Evolutionary conservation across 1,139 yeast genomes (phyloP).

Genomic region (Hanseniaspora sp.): DNA sequence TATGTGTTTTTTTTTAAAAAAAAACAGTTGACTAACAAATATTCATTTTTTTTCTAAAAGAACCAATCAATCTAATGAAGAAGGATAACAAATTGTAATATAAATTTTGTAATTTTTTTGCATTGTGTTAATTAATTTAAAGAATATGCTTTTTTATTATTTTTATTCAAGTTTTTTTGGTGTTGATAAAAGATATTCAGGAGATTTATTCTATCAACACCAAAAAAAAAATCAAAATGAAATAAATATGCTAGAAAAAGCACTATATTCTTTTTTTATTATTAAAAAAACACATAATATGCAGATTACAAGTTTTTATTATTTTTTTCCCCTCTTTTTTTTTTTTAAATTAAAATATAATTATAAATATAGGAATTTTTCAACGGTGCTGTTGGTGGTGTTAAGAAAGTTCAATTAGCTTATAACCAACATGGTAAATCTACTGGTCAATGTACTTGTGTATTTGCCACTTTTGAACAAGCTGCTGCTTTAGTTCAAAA

Average conservation of each 20-base stretch:
- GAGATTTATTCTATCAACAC: not conserved
- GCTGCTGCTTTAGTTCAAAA: constrained; percentile 72
- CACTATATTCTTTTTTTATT: not conserved
- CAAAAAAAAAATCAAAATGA: not conserved
- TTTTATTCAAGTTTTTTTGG: not conserved
- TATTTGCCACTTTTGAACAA: constrained; percentile 55
- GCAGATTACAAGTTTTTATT: not conserved
- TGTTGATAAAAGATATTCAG: not conserved
- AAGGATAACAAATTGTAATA: too few relatives aligned
- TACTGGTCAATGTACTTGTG: constrained; percentile 81
- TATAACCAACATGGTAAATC: constrained; percentile 85
- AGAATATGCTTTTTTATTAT: not conserved
- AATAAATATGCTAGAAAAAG: not conserved
- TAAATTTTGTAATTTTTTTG: too few relatives aligned
- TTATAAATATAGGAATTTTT: constrained; percentile 62
- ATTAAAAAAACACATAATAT: not conserved
- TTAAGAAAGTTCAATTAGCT: constrained; percentile 55
- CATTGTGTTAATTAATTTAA: too few relatives aligned
- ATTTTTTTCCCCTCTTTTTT: not conserved
- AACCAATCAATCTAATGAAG: not conserved
- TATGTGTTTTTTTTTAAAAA: not conserved
- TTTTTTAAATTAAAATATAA: not conserved
- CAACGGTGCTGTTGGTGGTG: constrained; percentile 78
- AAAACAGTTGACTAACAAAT: constrained; percentile 19
- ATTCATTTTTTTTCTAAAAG: not conserved